These are phyloP conservation scores for Gyrodon lividus DNA, from an alignment of 768 basidiomycete species.

Conservation along the genomic window DNA sequence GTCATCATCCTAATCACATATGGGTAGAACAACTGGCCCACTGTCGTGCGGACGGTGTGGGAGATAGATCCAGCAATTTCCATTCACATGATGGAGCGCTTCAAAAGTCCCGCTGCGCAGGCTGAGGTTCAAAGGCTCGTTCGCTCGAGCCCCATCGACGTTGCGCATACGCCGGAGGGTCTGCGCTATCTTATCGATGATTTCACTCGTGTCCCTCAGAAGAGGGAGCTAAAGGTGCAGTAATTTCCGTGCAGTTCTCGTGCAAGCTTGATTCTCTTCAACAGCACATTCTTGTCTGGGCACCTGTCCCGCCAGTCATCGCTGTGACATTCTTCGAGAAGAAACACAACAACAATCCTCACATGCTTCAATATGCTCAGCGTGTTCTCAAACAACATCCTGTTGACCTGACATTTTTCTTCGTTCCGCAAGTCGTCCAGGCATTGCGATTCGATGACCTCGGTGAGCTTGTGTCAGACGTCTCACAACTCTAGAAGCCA, in stretches of 20 bases:
- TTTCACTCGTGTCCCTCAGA: constrained; percentile 51
- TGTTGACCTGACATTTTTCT: constrained; percentile 95
- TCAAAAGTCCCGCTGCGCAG: constrained; percentile 64
- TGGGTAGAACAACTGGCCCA: constrained; percentile 60
- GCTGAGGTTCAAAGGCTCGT: constrained; percentile 77
- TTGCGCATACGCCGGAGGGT: constrained; percentile 78
- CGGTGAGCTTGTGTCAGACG: constrained; percentile 46
- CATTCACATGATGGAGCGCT: constrained; percentile 82
- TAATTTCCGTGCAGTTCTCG: background rate
- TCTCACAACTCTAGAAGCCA: background rate
- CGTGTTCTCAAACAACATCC: constrained; percentile 93
- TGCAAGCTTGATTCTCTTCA: constrained; percentile 1
- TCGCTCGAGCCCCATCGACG: constrained; percentile 65
- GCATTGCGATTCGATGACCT: constrained; percentile 87
- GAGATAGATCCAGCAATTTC: constrained; percentile 79
- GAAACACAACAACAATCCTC: constrained; percentile 77
- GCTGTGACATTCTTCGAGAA: constrained; percentile 85
- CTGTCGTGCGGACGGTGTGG: constrained; percentile 76
- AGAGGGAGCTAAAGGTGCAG: constrained; percentile 73
- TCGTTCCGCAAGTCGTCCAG: constrained; percentile 97
- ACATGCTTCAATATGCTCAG: constrained; percentile 94
- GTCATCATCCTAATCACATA: constrained; percentile 4
- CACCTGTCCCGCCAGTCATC: constrained; percentile 79
- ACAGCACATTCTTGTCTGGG: constrained; percentile 87
- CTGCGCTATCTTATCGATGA: constrained; percentile 79